A percentile compares a stretch with the other conserved stretches of the same genome.
phyloP scores from a whole-genome alignment of 2,329 filamentous ascomycete genomes.

The Scopulariopsis brevicaulis region DNA sequence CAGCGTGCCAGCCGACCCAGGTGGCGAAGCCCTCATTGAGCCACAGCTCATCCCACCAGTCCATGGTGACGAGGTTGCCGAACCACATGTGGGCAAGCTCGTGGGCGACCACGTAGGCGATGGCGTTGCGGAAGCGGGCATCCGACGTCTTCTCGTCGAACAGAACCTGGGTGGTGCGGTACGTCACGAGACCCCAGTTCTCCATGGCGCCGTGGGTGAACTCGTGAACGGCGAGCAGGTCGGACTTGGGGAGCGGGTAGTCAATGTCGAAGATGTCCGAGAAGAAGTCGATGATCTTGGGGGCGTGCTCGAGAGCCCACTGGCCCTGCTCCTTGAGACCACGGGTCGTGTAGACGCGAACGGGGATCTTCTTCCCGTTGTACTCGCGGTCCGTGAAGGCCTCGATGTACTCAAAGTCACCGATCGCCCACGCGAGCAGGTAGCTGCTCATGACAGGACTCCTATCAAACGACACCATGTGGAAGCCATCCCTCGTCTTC shows the following conservation, averaged over 20 bases:
- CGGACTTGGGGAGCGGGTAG: slow-evolving; percentile 86
- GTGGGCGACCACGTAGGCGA: slow-evolving; percentile 97
- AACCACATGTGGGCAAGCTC: slow-evolving; percentile 97
- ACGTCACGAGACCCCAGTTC: slow-evolving; percentile 94
- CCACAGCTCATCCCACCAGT: slow-evolving; percentile 93
- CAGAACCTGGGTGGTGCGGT: slow-evolving; percentile 89
- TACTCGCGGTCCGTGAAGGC: slow-evolving; percentile 82
- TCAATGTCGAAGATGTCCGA: slow-evolving; percentile 90
- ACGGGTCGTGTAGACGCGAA: slow-evolving; percentile 89
- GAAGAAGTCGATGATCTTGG: slow-evolving; percentile 92
- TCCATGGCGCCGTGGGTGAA: slow-evolving; percentile 87
- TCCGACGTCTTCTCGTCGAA: slow-evolving; percentile 91
- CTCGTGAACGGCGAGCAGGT: slow-evolving; percentile 84
- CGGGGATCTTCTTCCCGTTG: slow-evolving; percentile 80
- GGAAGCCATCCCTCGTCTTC: slow-evolving; percentile 50
- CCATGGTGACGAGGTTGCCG: slow-evolving; percentile 90
- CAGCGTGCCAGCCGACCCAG: slow-evolving; percentile 92
- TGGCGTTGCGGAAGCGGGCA: slow-evolving; percentile 79
- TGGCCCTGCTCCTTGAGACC: slow-evolving; percentile 89
- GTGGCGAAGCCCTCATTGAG: slow-evolving; percentile 95
- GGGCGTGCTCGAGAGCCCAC: slow-evolving; percentile 82
- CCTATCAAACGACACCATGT: slow-evolving; percentile 66
- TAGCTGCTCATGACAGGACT: slow-evolving; percentile 89
- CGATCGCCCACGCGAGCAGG: slow-evolving; percentile 85
- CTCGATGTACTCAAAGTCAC: slow-evolving; percentile 95